Percentiles rank a stretch among this genome's conserved stretches.
phyloP scores from a whole-genome alignment of 768 basidiomycete species.

The Rhodosporidiobolus odoratus region DNA sequence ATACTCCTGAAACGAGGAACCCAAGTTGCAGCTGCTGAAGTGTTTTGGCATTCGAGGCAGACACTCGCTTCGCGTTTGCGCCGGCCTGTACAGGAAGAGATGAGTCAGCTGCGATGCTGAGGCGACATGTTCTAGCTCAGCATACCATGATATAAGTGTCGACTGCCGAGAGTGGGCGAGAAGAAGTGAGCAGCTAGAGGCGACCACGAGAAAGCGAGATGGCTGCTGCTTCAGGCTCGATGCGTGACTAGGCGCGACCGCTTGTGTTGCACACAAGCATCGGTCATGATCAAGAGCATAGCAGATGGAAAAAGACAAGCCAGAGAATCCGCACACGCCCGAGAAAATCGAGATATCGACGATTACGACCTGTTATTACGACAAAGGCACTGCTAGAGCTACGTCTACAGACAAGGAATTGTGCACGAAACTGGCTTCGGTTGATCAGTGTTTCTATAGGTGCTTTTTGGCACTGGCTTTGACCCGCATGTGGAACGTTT shows the following conservation, averaged over 20 bases:
- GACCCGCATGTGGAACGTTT: slow-evolving; percentile 75
- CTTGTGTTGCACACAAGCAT: too few relatives aligned
- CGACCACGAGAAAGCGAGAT: neutral
- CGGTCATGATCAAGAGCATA: too few relatives aligned
- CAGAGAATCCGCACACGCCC: too few relatives aligned
- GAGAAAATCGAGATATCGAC: too few relatives aligned
- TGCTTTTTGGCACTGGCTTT: slow-evolving; percentile 80
- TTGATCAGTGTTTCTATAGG: slow-evolving; percentile 47
- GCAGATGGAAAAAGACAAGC: too few relatives aligned
- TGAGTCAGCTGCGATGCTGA: neutral
- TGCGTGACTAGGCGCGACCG: too few relatives aligned
- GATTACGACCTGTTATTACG: too few relatives aligned
- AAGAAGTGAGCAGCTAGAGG: neutral
- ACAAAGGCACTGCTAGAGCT: neutral
- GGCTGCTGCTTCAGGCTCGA: too few relatives aligned
- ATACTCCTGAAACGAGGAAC: slow-evolving; percentile 22
- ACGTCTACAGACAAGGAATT: neutral
- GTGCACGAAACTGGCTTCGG: neutral
- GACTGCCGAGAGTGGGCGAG: neutral
- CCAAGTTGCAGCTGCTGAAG: slow-evolving; percentile 30
- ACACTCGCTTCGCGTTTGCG: slow-evolving; percentile 34
- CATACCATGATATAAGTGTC: neutral
- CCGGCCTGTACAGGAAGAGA: slow-evolving; percentile 21
- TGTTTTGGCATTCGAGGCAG: slow-evolving; percentile 30
- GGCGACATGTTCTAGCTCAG: neutral